Evolutionary conservation across 352 stramenopile genomes (phyloP).

Genomic region (Phytophthora niederhauseri): DNA sequence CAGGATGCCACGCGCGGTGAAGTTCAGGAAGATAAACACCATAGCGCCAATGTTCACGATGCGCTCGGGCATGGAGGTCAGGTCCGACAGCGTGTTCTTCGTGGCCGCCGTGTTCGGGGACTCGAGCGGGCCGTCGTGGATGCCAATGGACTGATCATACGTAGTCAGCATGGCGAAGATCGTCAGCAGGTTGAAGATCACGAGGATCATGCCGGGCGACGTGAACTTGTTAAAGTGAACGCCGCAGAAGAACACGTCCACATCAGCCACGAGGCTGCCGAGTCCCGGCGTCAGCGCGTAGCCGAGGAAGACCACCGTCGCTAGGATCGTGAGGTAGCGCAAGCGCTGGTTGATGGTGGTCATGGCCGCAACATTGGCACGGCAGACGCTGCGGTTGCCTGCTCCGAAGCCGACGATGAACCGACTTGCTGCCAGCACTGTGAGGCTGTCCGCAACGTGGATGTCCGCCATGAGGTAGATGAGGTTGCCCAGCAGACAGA

Average conservation of each 20-base stretch:
- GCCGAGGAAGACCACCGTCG: conserved; percentile 76
- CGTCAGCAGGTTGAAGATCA: conserved; percentile 65
- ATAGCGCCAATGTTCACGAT: conserved; percentile 76
- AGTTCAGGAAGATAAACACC: conserved; percentile 87
- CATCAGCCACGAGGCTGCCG: conserved; percentile 65
- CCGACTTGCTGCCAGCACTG: conserved; percentile 57
- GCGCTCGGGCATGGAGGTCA: conserved; percentile 61
- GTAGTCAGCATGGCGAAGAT: conserved; percentile 68
- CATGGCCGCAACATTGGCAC: conserved; percentile 72
- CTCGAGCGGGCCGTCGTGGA: conserved; percentile 65
- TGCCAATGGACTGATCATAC: conserved; percentile 59
- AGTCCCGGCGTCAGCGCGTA: conserved; percentile 78
- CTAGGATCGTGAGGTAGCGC: conserved; percentile 76
- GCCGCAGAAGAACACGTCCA: conserved; percentile 60
- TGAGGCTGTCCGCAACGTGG: conserved; percentile 61
- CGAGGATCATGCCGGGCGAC: conserved; percentile 64
- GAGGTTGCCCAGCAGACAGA: conserved; percentile 78
- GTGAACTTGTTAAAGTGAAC: conserved; percentile 85
- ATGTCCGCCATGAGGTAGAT: conserved; percentile 74
- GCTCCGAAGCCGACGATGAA: conserved; percentile 84
- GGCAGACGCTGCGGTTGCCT: conserved; percentile 80
- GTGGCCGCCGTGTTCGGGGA: conserved; percentile 41
- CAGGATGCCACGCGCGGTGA: conserved; percentile 74
- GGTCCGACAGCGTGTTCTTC: conserved; percentile 57
- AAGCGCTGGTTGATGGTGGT: conserved; percentile 76